Evolutionary conservation across 495 filamentous ascomycete species (phyloP), one percentile per base, ranked within the genome.

Genomic region (Aspergillus taichungensis): DNA sequence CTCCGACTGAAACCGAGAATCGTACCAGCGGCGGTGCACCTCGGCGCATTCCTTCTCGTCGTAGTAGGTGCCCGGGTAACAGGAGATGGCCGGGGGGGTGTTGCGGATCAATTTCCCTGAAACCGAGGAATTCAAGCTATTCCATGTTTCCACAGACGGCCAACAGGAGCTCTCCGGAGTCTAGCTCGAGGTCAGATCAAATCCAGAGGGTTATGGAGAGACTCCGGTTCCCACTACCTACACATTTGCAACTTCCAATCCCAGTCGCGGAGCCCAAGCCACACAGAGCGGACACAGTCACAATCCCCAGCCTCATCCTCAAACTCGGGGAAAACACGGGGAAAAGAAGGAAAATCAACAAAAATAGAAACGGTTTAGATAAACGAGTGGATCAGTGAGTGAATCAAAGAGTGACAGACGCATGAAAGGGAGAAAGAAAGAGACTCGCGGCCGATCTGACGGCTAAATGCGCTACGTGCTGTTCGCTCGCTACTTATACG

Each of bases 21-120:
- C 60, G 7, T 35, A 56, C 53, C 59, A 64, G 33, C 62, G 52
- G 6, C 36, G 30, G 27, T 56, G 37, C 24, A 68, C 46, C 29
- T 54, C 35, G 8, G 47, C 49, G 40, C 67, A 70, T 13, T 40
- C 32, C 29, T 40, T 40, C 13, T 50, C 46, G 41, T 68, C 49
- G 11, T 61, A 52, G 13, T 60, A 49, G 1, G 47, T 34, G 14
- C 60, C 63, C 6, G 60, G 55, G 56, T 84, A 79, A 55, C 80
- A 84, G 39, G 75, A 59, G 44, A 68, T 68, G 49, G 68, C 80
- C 12, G 75, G 65, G 39, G 81, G 76, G 42, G 61, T 32, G 24
- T 72, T 72, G 13, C 54, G 57, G 45, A 80, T 62, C 30, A 84
- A 62, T 45, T 69, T 64, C 34, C 79, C 79, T 12, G 61, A 56